A percentile compares a stretch with the other conserved stretches of the same genome.
These are phyloP conservation scores for Anthracocystis panici-leucophaei DNA, from an alignment of 1,284 basidiomycete species.

Conservation along the genomic window DNA sequence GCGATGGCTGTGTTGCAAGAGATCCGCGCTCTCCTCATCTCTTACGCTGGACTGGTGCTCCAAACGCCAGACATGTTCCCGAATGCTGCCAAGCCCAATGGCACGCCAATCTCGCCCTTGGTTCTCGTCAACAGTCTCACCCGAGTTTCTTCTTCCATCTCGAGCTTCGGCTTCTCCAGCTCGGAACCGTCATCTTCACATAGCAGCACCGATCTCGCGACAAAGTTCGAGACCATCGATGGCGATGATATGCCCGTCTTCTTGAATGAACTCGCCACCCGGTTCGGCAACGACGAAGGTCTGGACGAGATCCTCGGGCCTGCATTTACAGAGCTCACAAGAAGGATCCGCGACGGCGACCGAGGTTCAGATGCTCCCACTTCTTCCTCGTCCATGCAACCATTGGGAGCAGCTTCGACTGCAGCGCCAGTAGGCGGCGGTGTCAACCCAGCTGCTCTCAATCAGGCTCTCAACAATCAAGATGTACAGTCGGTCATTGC, in stretches of 20 bases:
- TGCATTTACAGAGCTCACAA: constrained; percentile 59
- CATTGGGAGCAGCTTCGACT: not conserved
- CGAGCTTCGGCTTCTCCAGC: constrained; percentile 39
- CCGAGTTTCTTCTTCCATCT: constrained; percentile 69
- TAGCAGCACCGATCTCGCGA: constrained; percentile 27
- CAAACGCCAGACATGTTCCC: constrained; percentile 94
- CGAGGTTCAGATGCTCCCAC: constrained; percentile 26
- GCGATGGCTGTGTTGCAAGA: constrained; percentile 40
- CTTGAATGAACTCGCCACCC: constrained; percentile 71
- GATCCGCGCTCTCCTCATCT: constrained; percentile 76
- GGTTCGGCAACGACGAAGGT: constrained; percentile 70
- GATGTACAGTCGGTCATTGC: constrained; percentile 61
- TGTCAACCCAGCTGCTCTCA: constrained; percentile 39
- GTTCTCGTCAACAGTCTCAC: constrained; percentile 73
- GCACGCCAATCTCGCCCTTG: constrained; percentile 71
- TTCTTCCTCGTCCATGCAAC: constrained; percentile 1
- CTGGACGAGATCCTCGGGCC: constrained; percentile 72
- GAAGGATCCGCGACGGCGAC: constrained; percentile 59
- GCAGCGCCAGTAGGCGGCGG: constrained; percentile 13
- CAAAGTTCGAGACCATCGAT: constrained; percentile 65
- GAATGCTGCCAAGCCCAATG: constrained; percentile 50
- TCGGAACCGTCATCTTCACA: constrained; percentile 24
- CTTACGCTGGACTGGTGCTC: constrained; percentile 88
- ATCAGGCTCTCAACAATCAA: constrained; percentile 49
- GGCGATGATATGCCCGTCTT: constrained; percentile 71